Percentiles rank a stretch among this genome's conserved stretches.
These are phyloP conservation scores for Dryas alaskensis DNA, from an alignment of 306 rosid genomes.

Conservation along the genomic window DNA sequence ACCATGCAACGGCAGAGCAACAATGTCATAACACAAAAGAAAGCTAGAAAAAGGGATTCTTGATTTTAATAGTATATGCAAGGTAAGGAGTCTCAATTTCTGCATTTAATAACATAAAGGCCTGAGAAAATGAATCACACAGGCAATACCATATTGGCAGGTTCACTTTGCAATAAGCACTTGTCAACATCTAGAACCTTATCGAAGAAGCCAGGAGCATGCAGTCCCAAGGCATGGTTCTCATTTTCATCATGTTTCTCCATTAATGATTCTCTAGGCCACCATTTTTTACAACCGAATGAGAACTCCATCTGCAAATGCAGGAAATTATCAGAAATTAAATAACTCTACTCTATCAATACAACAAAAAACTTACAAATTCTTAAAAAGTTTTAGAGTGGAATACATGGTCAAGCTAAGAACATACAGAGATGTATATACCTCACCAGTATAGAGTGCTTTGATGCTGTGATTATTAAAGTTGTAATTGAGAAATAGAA, in stretches of 20 bases:
- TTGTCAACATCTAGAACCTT: slow-evolving; percentile 68
- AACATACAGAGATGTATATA: neutral
- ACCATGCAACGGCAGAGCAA: neutral
- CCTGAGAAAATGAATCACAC: neutral
- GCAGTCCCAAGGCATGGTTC: slow-evolving; percentile 61
- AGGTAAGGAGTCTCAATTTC: neutral
- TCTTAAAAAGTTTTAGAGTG: neutral
- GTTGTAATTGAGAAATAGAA: neutral
- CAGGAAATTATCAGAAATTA: slow-evolving; percentile 18
- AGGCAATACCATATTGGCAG: slow-evolving; percentile 68
- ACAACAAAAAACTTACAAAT: neutral
- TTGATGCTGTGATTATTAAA: neutral
- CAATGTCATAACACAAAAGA: neutral
- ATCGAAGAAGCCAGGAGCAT: slow-evolving; percentile 67
- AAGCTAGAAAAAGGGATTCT: neutral
- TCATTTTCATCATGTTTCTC: slow-evolving; percentile 44
- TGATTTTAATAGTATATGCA: neutral
- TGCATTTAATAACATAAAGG: neutral
- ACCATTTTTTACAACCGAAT: slow-evolving; percentile 76
- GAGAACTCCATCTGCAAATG: slow-evolving; percentile 90
- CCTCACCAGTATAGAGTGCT: neutral
- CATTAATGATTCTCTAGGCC: slow-evolving; percentile 51
- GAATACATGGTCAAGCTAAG: neutral
- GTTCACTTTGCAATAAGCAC: slow-evolving; percentile 76
- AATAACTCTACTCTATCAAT: neutral